Evolutionary conservation across 208 protist genomes (phyloP), one percentile per base, ranked within the genome.

Genomic region (Tetramitus jugosus): DNA sequence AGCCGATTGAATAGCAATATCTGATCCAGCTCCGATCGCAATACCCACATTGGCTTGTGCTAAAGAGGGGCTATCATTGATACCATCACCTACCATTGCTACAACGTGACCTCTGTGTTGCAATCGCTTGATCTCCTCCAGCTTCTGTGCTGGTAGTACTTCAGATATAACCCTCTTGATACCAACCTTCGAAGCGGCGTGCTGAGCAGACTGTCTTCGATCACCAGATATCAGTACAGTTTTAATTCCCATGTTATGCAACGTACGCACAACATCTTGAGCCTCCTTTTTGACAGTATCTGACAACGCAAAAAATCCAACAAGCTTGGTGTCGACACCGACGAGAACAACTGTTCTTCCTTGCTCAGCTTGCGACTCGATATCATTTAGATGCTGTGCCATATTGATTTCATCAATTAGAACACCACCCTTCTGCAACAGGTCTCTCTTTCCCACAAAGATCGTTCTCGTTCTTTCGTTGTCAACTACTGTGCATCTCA

Each of bases 41-140:
- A 95, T 88, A 71, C 92, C 92, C 13, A 94, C 81, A 77, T 95
- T 91, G 0, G 91, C 87, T 45, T 85, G 72, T 8, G 87, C 85
- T 33, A 95, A 80, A 1, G 89, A 84, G 2, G 88, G 88, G 13
- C 86, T 80, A 75, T 94, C 91, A 76, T 94, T 94, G 37, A 94
- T 89, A 35, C 91, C 91, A 78, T 94, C 91, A 35, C 69, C 69
- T 60, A 76, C 33, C 69, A 76, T 76, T 6, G 31, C 69, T 10
- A 76, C 69, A 39, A 7, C 31, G 42, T 43, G 31, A 31, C 69
- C 69, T 60, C 43, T 29, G 10, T 42, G 10, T 60, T 96, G 90
- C 33, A 95, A 78, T 64, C 86, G 76, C 60, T 83, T 67, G 14
- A 97, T 88, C 37, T 92, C 90, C 26, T 76, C 75, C 0, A 87